A percentile compares a stretch with the other conserved stretches of the same genome.
Conservation (phyloP, 495 filamentous ascomycete species). For the Aspergillus campestris region DNA sequence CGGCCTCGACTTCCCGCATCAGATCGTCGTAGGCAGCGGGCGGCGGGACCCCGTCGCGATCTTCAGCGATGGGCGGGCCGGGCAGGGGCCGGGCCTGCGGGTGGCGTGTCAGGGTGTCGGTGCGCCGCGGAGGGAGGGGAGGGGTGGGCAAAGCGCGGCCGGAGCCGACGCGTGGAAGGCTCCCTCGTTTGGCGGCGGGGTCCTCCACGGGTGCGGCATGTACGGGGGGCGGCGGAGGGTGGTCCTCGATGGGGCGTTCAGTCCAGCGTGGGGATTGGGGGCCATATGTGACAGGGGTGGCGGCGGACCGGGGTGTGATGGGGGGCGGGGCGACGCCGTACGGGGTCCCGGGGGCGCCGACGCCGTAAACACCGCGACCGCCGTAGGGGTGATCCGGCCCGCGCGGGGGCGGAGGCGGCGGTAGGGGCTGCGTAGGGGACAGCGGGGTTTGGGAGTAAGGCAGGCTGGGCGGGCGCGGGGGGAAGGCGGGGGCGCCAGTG, state of each 20-base stretch:
- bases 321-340: constrained; percentile 13
- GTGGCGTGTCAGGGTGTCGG: constrained; percentile 47
- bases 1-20: constrained; percentile 41
- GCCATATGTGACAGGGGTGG: constrained; percentile 5
- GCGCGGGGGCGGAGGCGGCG: constrained; percentile 42
- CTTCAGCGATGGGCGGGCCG: constrained; percentile 43
- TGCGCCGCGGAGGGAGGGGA: constrained; percentile 38
- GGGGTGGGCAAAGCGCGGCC: constrained; percentile 33
- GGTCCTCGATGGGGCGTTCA: constrained; percentile 24
- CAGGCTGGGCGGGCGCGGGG: constrained; percentile 25
- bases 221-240: constrained; percentile 40
- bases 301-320: too few species aligned
- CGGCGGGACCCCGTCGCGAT: constrained; percentile 21
- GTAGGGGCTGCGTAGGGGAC: constrained; percentile 26
- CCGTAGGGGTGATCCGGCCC: constrained; percentile 42
- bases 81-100: constrained; percentile 55
- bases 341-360: constrained; percentile 12
- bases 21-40: constrained; percentile 32
- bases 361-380: constrained; percentile 25
- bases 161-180: constrained; percentile 25
- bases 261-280: constrained; percentile 21
- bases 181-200: constrained; percentile 21
- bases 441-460: constrained; percentile 26
- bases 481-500: constrained; percentile 15
- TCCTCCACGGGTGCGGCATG: constrained; percentile 30